Conservation (phyloP, 2,329 filamentous ascomycete genomes). For the Pseudocercospora fijiensis region DNA sequence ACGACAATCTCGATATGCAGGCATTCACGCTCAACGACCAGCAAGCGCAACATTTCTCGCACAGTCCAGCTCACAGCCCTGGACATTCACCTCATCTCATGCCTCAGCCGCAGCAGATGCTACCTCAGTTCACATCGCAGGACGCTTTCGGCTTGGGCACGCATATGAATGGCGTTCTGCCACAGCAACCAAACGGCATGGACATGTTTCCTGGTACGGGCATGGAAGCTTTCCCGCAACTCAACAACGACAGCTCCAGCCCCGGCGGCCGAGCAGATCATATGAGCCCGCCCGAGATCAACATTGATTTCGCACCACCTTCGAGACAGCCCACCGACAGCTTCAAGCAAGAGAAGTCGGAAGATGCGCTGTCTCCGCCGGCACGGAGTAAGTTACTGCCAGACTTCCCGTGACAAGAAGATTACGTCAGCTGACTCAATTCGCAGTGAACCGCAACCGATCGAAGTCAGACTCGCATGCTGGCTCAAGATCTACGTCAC, state of each 20-base stretch:
- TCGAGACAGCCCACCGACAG: constrained; percentile 45
- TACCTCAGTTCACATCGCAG: constrained; percentile 50
- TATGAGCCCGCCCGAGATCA: constrained; percentile 91
- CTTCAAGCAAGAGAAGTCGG: constrained; percentile 56
- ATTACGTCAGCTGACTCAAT: constrained; percentile 15
- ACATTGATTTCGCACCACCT: constrained; percentile 85
- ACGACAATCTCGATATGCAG: constrained; percentile 74
- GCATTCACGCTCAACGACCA: constrained; percentile 77
- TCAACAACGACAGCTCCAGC: constrained; percentile 46
- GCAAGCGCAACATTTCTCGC: constrained; percentile 35
- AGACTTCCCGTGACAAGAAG: background rate
- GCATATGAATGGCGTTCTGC: constrained; percentile 50
- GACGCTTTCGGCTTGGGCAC: constrained; percentile 50
- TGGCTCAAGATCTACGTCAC: constrained; percentile 48
- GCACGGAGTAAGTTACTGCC: constrained; percentile 54
- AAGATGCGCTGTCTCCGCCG: constrained; percentile 81
- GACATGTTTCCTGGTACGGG: constrained; percentile 53
- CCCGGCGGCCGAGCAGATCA: constrained; percentile 61
- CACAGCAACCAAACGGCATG: constrained; percentile 44
- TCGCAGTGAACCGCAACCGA: constrained; percentile 49
- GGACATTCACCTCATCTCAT: constrained; percentile 62
- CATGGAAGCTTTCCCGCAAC: constrained; percentile 51
- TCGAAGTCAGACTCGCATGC: constrained; percentile 62
- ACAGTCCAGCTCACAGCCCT: constrained; percentile 51
- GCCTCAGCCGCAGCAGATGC: constrained; percentile 64